Conservation (phyloP, 306 rosid species). For the Hippophae rhamnoides region DNA sequence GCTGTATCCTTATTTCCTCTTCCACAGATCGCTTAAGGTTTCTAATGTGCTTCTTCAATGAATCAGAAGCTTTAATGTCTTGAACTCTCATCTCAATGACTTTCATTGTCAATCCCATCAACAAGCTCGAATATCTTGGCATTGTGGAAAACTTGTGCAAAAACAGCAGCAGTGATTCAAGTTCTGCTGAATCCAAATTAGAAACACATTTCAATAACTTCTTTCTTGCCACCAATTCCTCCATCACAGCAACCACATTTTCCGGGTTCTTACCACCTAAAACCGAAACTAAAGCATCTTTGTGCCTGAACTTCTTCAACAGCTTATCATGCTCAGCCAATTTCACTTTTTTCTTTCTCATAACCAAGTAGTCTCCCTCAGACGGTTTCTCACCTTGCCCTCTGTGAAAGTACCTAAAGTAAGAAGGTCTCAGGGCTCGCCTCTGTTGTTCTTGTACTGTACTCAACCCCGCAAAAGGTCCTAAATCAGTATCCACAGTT, state of each 20-base stretch:
- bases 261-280: constrained; percentile 54
- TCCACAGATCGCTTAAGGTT: constrained; percentile 66
- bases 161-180: constrained; percentile 45
- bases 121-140: constrained; percentile 51
- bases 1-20: constrained; percentile 69
- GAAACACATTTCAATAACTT: constrained; percentile 50
- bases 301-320: constrained; percentile 78
- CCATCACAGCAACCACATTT: constrained; percentile 73
- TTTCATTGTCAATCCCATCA: constrained; percentile 64
- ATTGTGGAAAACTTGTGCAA: constrained; percentile 49
- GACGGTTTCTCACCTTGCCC: constrained; percentile 78
- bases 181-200: constrained; percentile 56
- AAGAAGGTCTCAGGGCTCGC: constrained; percentile 40
- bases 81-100: constrained; percentile 58
- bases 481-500: constrained; percentile 17
- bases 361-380: constrained; percentile 52
- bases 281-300: constrained; percentile 64
- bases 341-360: constrained; percentile 47
- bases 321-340: constrained; percentile 59
- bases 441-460: constrained; percentile 25
- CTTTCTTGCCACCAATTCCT: constrained; percentile 77
- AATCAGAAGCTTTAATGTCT: constrained; percentile 46
- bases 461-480: constrained; percentile 29
- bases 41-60: constrained; percentile 36
- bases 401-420: constrained; percentile 63